A percentile compares a stretch with the other conserved stretches of the same genome.
Conservation (phyloP, 768 basidiomycete genomes). For the Cyclocybe cylindracea region DNA sequence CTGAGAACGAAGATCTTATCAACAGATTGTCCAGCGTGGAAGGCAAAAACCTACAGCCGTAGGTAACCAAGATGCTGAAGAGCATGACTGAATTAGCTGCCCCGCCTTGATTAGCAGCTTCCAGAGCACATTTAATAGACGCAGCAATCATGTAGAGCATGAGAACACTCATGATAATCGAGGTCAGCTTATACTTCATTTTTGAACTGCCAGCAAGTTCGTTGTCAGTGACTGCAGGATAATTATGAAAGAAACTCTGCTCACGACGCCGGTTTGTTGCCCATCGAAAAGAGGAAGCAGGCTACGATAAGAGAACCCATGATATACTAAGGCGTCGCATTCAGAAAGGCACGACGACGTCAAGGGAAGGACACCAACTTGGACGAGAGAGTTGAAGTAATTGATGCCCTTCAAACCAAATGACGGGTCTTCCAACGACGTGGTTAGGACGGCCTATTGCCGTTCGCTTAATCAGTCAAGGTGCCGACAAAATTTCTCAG, state of each 20-base stretch:
- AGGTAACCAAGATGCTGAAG: conserved; percentile 84
- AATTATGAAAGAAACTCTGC: conserved; percentile 7
- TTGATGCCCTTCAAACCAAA: conserved; percentile 67
- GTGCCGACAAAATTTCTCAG: background rate
- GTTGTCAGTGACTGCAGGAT: background rate
- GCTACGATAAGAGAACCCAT: conserved; percentile 86
- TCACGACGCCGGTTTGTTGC: conserved; percentile 87
- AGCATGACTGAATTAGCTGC: conserved; percentile 74
- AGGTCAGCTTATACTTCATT: conserved; percentile 84
- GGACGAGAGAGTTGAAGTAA: conserved; percentile 74
- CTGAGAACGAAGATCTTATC: conserved; percentile 30
- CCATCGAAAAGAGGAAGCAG: conserved; percentile 94
- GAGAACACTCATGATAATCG: conserved; percentile 70
- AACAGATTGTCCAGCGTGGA: background rate
- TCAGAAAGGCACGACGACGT: conserved; percentile 8
- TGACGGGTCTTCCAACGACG: conserved; percentile 75
- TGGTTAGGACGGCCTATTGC: conserved; percentile 78
- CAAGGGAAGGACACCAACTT: conserved; percentile 43
- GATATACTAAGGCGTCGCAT: conserved; percentile 53
- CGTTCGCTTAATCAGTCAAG: background rate
- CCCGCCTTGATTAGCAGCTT: conserved; percentile 68
- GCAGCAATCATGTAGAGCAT: conserved; percentile 86
- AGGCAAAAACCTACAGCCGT: conserved; percentile 55
- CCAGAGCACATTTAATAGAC: conserved; percentile 78
- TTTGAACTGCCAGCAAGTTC: conserved; percentile 47